phyloP scores from a whole-genome alignment of 2,329 filamentous ascomycete species.

The Lasiodiplodia hormozganensis region DNA sequence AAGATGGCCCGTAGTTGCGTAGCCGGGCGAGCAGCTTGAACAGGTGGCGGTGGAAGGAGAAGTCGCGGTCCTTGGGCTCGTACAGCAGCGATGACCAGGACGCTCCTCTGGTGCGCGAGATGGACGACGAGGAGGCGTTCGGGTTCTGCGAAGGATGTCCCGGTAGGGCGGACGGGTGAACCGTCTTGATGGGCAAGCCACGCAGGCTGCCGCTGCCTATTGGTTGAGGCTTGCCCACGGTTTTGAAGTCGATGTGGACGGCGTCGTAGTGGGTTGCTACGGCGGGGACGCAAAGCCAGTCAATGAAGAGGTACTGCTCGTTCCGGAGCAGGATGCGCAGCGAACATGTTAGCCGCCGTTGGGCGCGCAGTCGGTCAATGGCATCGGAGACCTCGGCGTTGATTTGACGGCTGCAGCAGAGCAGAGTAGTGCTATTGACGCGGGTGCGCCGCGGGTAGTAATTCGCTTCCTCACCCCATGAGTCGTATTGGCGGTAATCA shows the following conservation, averaged over 20 bases:
- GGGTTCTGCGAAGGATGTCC: background rate
- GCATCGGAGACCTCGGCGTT: conserved; percentile 5
- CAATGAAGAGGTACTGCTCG: conserved; percentile 18
- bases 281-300: conserved; percentile 21
- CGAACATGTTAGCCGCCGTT: conserved; percentile 5
- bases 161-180: conserved; percentile 4
- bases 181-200: background rate
- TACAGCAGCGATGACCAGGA: conserved; percentile 8
- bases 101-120: background rate
- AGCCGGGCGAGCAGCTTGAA: conserved; percentile 21
- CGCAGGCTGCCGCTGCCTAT: background rate
- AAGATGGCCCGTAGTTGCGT: conserved; percentile 7
- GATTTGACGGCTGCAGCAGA: conserved; percentile 17
- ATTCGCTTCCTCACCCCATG: conserved; percentile 13
- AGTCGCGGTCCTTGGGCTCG: conserved; percentile 6
- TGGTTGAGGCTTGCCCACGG: conserved; percentile 6
- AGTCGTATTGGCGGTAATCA: conserved; percentile 20
- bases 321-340: conserved; percentile 24
- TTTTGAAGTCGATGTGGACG: conserved; percentile 18
- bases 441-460: conserved; percentile 14
- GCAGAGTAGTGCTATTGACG: conserved; percentile 22
- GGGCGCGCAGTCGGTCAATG: conserved; percentile 3
- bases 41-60: conserved; percentile 14
- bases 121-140: background rate
- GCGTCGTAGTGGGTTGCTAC: conserved; percentile 11